A percentile compares a stretch with the other conserved stretches of the same genome.
phyloP scores from a whole-genome alignment of 306 rosid genomes.

The Quercus suber region DNA sequence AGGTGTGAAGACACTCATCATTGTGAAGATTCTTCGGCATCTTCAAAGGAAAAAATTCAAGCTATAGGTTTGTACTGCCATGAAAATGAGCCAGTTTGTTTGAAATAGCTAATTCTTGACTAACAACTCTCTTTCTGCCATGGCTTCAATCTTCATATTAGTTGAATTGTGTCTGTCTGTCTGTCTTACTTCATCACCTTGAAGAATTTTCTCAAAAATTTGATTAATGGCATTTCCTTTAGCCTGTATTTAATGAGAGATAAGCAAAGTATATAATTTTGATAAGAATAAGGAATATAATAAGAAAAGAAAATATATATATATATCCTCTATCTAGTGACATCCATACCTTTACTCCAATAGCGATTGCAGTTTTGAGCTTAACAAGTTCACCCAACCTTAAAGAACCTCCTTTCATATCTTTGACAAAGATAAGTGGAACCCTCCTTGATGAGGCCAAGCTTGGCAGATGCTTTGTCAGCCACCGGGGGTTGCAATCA shows the following conservation, averaged over 20 bases:
- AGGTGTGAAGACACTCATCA: background rate
- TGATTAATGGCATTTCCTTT: conserved; percentile 51
- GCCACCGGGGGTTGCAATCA: conserved; percentile 70
- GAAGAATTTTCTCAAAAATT: conserved; percentile 39
- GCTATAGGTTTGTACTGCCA: background rate
- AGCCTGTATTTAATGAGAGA: conserved; percentile 37
- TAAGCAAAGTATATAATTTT: background rate
- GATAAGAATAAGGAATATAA: background rate
- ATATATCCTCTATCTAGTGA: background rate
- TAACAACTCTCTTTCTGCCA: background rate
- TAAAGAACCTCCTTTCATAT: conserved; percentile 59
- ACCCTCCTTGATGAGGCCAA: conserved; percentile 71
- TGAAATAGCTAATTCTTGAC: background rate
- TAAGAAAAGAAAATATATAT: background rate
- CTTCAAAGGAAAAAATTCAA: background rate
- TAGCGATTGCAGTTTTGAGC: conserved; percentile 77
- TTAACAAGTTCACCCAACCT: conserved; percentile 72
- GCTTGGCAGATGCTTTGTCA: conserved; percentile 70
- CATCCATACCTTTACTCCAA: conserved; percentile 68
- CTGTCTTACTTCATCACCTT: conserved; percentile 4
- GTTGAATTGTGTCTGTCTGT: background rate
- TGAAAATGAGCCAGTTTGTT: background rate
- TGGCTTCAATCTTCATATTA: background rate
- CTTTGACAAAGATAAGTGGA: conserved; percentile 62
- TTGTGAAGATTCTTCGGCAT: background rate